Evolutionary conservation across 164 flowering plant species (phyloP).

Genomic region (Magnolia officinalis): DNA sequence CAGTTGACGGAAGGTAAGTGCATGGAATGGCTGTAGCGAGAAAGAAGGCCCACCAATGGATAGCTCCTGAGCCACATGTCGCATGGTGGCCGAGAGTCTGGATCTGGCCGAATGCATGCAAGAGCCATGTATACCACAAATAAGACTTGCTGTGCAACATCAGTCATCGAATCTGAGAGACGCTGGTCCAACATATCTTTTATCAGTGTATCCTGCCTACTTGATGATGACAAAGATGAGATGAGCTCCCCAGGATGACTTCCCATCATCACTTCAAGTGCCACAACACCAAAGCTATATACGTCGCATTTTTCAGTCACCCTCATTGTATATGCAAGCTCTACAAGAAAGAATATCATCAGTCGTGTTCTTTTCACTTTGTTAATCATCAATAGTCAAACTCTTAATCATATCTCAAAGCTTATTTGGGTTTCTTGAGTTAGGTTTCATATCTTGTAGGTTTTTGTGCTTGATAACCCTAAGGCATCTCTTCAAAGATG

Average conservation of each 20-base stretch:
- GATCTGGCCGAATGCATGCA: conserved; percentile 11
- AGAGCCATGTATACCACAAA: conserved; percentile 10
- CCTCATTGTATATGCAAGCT: conserved; percentile 13
- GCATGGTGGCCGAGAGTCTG: conserved; percentile 24
- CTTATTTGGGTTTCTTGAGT: too few species aligned
- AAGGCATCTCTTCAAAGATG: too few species aligned
- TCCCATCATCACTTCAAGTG: conserved; percentile 12
- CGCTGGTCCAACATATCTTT: conserved; percentile 13
- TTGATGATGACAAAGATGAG: not conserved
- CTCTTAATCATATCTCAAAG: too few species aligned
- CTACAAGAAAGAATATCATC: not conserved
- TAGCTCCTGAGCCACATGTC: conserved; percentile 7
- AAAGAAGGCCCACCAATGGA: not conserved
- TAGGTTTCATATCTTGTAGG: too few species aligned
- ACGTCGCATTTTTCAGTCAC: conserved; percentile 17
- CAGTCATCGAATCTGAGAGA: conserved; percentile 12
- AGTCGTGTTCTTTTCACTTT: too few species aligned
- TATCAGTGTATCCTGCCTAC: not conserved
- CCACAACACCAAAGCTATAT: conserved; percentile 18
- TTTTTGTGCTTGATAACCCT: too few species aligned
- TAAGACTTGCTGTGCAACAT: conserved; percentile 8
- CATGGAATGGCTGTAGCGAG: too few species aligned
- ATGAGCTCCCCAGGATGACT: conserved; percentile 19
- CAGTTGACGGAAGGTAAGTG: too few species aligned
- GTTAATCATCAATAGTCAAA: too few species aligned